These are phyloP conservation scores for Pisolithus orientalis DNA, from an alignment of 768 basidiomycete species.

Conservation along the genomic window DNA sequence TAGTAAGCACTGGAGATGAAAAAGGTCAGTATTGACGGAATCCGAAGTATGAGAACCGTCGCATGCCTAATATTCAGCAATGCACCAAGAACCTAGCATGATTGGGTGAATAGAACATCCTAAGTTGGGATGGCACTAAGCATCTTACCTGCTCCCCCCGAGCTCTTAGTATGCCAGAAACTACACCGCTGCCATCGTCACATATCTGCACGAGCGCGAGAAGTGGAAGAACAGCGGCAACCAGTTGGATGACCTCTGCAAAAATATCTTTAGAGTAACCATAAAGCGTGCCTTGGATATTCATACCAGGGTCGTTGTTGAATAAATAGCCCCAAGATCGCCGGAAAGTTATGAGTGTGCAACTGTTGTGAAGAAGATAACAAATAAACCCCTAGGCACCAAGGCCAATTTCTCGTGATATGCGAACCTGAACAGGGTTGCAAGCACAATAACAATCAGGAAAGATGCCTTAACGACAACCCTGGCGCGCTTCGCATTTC, in stretches of 20 bases:
- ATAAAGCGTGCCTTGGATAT: no score
- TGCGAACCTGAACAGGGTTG: neutral
- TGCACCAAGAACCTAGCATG: neutral
- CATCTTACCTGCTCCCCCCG: slow-evolving; percentile 60
- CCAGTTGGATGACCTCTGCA: slow-evolving; percentile 25
- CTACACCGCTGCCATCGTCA: slow-evolving; percentile 66
- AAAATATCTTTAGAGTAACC: no score
- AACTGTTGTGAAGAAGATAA: slow-evolving; percentile 26
- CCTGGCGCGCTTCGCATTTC: slow-evolving; percentile 64
- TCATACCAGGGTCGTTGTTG: slow-evolving; percentile 45
- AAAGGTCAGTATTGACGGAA: neutral
- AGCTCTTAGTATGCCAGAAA: slow-evolving; percentile 75
- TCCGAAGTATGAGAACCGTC: neutral
- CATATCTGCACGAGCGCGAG: slow-evolving; percentile 81
- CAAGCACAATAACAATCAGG: slow-evolving; percentile 57
- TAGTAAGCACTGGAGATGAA: neutral
- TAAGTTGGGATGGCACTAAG: neutral
- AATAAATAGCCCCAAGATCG: slow-evolving; percentile 68
- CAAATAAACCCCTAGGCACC: neutral
- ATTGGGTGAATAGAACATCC: neutral
- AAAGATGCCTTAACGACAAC: slow-evolving; percentile 61
- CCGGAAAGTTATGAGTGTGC: slow-evolving; percentile 54
- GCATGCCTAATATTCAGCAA: neutral
- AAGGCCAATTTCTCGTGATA: neutral
- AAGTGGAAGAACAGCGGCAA: slow-evolving; percentile 66